Base-by-base conservation (phyloP, 2,329 filamentous ascomycete species). In the Colletotrichum sp. region DNA sequence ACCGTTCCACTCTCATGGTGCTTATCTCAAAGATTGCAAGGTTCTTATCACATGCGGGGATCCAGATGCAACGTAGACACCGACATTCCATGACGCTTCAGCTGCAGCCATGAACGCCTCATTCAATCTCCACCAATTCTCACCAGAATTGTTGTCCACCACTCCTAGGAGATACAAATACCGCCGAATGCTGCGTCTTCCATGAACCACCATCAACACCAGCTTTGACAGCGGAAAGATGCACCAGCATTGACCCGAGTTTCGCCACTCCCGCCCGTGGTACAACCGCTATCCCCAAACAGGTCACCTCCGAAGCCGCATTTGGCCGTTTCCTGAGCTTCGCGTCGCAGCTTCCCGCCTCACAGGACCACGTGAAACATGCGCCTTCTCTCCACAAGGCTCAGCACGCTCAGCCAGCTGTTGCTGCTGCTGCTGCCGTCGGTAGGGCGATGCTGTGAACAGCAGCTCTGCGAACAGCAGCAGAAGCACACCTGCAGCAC, bases 311-410 rank as follows among this genome's bases (percentile, higher is more conserved):
- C 73, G 64, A 73, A 26, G 64, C 57, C 18, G 49, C n/a, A 36
- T 36, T 16, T 44, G 70, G 64, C 6, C 32, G n/a, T 36, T 52
- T 30, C 39, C n/a, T 26, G 60, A 39, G 7, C 55, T 34, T 36
- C 68, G 26, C n/a, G 34, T 36, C 60, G 28, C 66, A 74, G 13
- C 71, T 67, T 44, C 26, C 21, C 55, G 39, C 52, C 16, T 68
- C 69, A 26, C 39, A 18, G 44, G 52, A 49, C 55, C 26, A 57
- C 64, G 64, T 60, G 21, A 76, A 73, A 69, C 63, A 76, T 76
- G 73, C 70, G 57, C 28, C n/a, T 62, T 18, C 6, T 63, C 52
- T 52, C 68, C 15, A 28, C 24, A n/a, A 39, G 69, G 34, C 39
- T 63, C 55, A 26, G 44, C 62, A 21, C 34, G 57, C 69, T 76